Percentiles rank a stretch among this genome's conserved stretches.
Evolutionary conservation across 2,329 filamentous ascomycete species (phyloP).

Genomic region (Aspergillus piperis): DNA sequence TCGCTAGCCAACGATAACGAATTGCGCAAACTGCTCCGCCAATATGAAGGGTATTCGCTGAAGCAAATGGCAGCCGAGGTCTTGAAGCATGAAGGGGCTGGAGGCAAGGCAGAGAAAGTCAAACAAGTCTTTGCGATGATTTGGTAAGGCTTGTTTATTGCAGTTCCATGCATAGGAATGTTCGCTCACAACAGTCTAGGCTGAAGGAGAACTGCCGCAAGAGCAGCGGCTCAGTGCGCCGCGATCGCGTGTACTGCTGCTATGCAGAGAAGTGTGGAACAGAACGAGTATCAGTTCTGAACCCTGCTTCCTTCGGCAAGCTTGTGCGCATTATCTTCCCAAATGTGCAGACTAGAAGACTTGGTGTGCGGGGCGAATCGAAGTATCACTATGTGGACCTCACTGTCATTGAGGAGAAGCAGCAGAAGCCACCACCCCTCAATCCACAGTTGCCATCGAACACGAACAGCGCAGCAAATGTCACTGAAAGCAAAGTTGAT

Average conservation of each 20-base stretch:
- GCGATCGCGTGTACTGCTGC: slow-evolving; percentile 91
- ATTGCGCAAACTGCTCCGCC: slow-evolving; percentile 48
- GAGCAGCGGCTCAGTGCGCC: slow-evolving; percentile 70
- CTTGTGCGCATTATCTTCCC: slow-evolving; percentile 95
- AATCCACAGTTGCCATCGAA: slow-evolving; percentile 29
- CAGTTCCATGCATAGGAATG: not conserved
- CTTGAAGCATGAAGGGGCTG: slow-evolving; percentile 51
- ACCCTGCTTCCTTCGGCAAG: slow-evolving; percentile 97
- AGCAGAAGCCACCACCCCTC: slow-evolving; percentile 34
- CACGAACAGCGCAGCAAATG: slow-evolving; percentile 18
- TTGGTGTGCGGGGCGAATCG: slow-evolving; percentile 93
- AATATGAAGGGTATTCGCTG: slow-evolving; percentile 49
- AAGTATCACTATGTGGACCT: slow-evolving; percentile 85
- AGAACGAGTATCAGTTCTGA: slow-evolving; percentile 90
- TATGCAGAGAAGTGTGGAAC: slow-evolving; percentile 92
- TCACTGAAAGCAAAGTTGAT: slow-evolving; percentile 26
- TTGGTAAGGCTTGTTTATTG: slow-evolving; percentile 41
- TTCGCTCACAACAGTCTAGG: slow-evolving; percentile 34
- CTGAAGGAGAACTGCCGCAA: slow-evolving; percentile 51
- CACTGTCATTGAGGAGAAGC: slow-evolving; percentile 49
- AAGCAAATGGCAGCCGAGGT: slow-evolving; percentile 53
- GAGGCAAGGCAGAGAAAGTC: slow-evolving; percentile 53
- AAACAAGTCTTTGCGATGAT: slow-evolving; percentile 57
- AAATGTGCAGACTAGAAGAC: slow-evolving; percentile 84
- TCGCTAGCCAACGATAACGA: slow-evolving; percentile 54